Conservation (phyloP, 768 basidiomycete genomes). For the Amanita rimosa region DNA sequence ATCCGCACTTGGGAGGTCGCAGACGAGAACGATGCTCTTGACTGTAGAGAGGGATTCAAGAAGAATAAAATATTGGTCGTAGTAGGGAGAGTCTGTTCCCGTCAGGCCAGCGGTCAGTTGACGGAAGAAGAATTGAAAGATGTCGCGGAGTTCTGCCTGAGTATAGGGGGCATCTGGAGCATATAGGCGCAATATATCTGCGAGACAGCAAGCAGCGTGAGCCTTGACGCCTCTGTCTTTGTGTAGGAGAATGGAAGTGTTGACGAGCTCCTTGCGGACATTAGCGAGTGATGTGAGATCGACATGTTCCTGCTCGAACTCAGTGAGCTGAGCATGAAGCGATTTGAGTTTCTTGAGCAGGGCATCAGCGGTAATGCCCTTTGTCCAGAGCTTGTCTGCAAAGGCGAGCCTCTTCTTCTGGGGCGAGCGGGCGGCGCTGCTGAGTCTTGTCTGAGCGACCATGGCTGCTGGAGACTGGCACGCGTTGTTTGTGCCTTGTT, state of each 20-base stretch:
- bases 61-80: slow-evolving; percentile 90
- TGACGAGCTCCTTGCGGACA: slow-evolving; percentile 72
- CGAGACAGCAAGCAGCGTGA: slow-evolving; percentile 87
- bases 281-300: slow-evolving; percentile 60
- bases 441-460: slow-evolving; percentile 67
- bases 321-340: slow-evolving; percentile 66
- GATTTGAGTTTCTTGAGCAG: slow-evolving; percentile 79
- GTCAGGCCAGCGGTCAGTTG: slow-evolving; percentile 73
- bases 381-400: slow-evolving; percentile 70
- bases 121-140: slow-evolving; percentile 92
- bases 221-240: slow-evolving; percentile 96
- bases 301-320: slow-evolving; percentile 79
- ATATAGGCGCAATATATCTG: slow-evolving; percentile 86
- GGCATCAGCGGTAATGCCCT: slow-evolving; percentile 69
- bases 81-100: slow-evolving; percentile 71
- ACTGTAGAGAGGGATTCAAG: slow-evolving; percentile 89
- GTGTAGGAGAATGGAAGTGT: slow-evolving; percentile 74
- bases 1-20: slow-evolving; percentile 82
- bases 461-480: slow-evolving; percentile 22
- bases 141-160: slow-evolving; percentile 79
- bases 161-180: slow-evolving; percentile 97
- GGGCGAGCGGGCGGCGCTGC: slow-evolving; percentile 27
- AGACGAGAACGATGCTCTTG: slow-evolving; percentile 89
- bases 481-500: slow-evolving; percentile 30
- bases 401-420: slow-evolving; percentile 61